Evolutionary conservation across 2,329 filamentous ascomycete species (phyloP), one percentile per base, ranked within the genome.

Genomic region (Trichophyton equinum): DNA sequence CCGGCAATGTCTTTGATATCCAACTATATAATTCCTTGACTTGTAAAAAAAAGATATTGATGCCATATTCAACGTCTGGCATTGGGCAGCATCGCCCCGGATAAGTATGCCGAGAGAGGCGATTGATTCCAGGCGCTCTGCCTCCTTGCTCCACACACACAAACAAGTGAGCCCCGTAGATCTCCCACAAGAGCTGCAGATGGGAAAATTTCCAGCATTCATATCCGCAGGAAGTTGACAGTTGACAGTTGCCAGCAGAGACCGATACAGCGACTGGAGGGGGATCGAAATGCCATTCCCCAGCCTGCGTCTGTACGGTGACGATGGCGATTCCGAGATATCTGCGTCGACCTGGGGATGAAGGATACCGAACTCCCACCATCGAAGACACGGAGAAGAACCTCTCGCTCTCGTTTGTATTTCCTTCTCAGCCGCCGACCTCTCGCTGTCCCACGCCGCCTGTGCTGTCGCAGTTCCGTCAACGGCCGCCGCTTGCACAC

Each of bases 341-440:
- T 59, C 65, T 74, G 66, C 67, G 70, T 58, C 70, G 60, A 33
- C 74, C 72, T 1, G 75, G 74, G 20, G 71, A 76, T 30, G 75
- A 78, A 42, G 75, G 76, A 3, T 78, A 74, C 65, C 71, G 74
- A 30, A 77, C 76, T 0, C 76, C 76, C 7, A 75, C 73, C 2
- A 73, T 77, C 44, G 76, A 77, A 67, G 76, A 78, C 66, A 67
- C 72, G 5, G 70, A 75, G 61, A 42, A 64, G 61, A 55, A 20
- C n/a, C 57, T 58, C 4, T 64, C 66, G 42, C 27, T 57, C 36
- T 13, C 51, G 18, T 59, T 38, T n/a, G 9, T 22, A 36, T 40
- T 8, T 51, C 56, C 33, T 40, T n/a, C 57, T 46, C 15, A 33
- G 38, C 27, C 49, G 55, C 22, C 46, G 36, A 22, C 51, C 36